Base-by-base conservation (phyloP, 2,329 filamentous ascomycete species). In the Aspergillus sp. region DNA sequence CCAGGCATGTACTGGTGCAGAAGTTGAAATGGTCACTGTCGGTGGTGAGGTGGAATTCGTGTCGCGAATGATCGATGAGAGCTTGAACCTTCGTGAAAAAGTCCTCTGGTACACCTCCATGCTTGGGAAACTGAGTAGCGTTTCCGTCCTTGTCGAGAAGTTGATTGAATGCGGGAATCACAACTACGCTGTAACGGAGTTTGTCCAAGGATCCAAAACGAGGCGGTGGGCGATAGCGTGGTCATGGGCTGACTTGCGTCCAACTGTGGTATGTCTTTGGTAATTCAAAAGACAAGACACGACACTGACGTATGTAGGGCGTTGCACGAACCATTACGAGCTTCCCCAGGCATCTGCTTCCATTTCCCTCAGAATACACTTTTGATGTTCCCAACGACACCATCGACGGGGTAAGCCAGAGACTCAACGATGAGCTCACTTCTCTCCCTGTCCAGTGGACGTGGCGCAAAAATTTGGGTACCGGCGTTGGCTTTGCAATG, bases 21-120 rank as follows among this genome's bases (percentile, higher is more conserved):
- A 83, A 0, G 78, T 85, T 1, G 94, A 99, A 70, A 96, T 97
- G 93, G 86, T 97, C 1, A 89, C 83, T 2, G 65, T 74, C 0
- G 90, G 90, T 2, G 91, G 91, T 1, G 91, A 96, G 67, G 74
- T 89, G 1, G 82, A 80, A 3, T 95, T 96, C 67, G 84, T 90
- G 3, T 73, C 76, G 1, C 80, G 83, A 5, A 86, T 96, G 57
- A 76, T 95, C 4, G 73, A 80, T 0, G 88, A 95, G 67, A 90
- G 86, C 32, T 68, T 88, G 0, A 54, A 67, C 0, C 73, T 90
- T 1, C 74, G 76, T 16, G 76, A 81, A 0, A 78, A 79, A 9
- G 84, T 95, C 0, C 82, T 83, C 54, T 99, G 94, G 94, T 97
- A 94, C 70, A 94, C 88, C 1, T 85, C 86, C 49, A 95, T 97